Percentiles rank a stretch among this genome's conserved stretches.
Evolutionary conservation across 768 basidiomycete genomes (phyloP).

Genomic region (Sarcodon sp.): DNA sequence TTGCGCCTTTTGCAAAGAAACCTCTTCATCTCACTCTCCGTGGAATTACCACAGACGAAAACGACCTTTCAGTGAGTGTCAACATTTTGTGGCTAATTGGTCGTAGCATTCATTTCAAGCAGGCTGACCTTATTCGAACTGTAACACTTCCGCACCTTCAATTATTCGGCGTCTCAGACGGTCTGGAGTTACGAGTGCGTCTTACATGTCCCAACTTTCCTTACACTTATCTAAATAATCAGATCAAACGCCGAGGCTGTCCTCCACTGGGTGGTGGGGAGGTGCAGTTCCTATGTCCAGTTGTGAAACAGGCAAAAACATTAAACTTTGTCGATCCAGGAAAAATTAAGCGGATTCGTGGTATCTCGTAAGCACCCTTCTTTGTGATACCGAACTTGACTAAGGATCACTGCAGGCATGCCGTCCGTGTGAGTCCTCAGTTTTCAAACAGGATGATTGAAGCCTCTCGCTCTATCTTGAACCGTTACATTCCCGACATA

Average conservation of each 20-base stretch:
- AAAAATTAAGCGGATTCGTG: conserved; percentile 87
- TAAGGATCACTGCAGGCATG: conserved; percentile 45
- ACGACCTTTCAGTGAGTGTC: conserved; percentile 72
- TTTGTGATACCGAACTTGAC: background rate
- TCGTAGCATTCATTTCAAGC: background rate
- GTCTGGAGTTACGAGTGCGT: conserved; percentile 74
- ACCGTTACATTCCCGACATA: conserved; percentile 95
- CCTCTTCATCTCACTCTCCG: conserved; percentile 69
- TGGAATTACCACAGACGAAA: conserved; percentile 88
- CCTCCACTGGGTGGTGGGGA: conserved; percentile 89
- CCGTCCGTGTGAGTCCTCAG: conserved; percentile 93
- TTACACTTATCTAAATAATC: conserved; percentile 1
- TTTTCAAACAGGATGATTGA: conserved; percentile 98
- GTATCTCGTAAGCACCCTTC: conserved; percentile 66
- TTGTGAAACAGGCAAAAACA: conserved; percentile 85
- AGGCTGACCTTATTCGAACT: conserved; percentile 85
- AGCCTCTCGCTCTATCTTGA: conserved; percentile 81
- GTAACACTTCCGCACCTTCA: conserved; percentile 87
- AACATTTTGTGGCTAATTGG: conserved; percentile 3
- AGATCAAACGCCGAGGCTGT: conserved; percentile 94
- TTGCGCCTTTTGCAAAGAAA: conserved; percentile 89
- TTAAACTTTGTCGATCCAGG: conserved; percentile 88
- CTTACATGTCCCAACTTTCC: background rate
- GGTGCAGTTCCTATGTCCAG: conserved; percentile 84
- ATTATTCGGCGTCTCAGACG: conserved; percentile 81